Base-by-base conservation (phyloP, 2,329 filamentous ascomycete species). In the Microsporum audouinii region DNA sequence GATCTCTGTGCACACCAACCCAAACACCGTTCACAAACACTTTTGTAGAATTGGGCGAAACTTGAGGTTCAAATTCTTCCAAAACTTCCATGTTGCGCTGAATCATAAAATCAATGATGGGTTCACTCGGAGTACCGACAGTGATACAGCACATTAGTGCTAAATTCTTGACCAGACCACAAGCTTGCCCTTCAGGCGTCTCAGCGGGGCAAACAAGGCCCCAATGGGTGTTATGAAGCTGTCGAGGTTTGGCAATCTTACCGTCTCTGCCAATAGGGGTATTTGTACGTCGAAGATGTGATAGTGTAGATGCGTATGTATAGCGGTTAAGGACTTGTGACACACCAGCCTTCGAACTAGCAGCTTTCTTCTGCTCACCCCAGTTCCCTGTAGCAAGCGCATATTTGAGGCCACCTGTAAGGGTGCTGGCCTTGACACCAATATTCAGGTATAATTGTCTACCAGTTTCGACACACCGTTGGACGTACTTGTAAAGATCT, bases 301-400 rank as follows among this genome's bases (percentile, higher is more conserved):
- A 99, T 49, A 99, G 77, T 0, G 92, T 97, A 45, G 95, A 99
- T 14, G 94, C 86, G 71, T 96, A 99, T 0, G 95, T 97, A 73
- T 97, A 99, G 72, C 94, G 85, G 78, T 96, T 99, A 70, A 99
- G 78, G 76, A 99, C 95, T 77, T 99, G 94, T 56, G 92, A 97
- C 55, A 99, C 94, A 81, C 94, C 95, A 55, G 94, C 94, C 65
- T 95, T 97, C 0, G 91, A 89, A 68, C 88, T 92, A 68, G 89
- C 88, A 23, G 94, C 91, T 79, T 97, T 99, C 82, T 97, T 99
- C 79, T 99, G 94, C 67, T 99, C 94, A 71, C 94, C 95, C 95
- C 94, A 99, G 76, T 99, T 99, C 66, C 94, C 94, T 12, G 94
- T 99, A 31, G 94, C 92, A 64, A 99, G 80, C 59, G 94, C 96